phyloP scores from a whole-genome alignment of 176 grass and related monocot genomes.

The Calamus simplicifolius region DNA sequence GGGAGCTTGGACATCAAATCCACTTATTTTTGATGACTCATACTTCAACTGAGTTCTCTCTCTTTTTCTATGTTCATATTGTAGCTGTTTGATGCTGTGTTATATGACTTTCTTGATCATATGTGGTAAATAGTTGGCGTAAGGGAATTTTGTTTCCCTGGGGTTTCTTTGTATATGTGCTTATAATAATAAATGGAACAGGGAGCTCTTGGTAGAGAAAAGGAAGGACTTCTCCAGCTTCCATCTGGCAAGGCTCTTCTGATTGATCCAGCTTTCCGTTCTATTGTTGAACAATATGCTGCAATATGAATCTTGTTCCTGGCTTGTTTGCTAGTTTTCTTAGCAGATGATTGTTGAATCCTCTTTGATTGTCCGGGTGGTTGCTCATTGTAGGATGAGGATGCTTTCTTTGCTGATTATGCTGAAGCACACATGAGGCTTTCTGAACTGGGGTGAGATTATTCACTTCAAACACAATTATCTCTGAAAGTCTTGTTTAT shows the following conservation, averaged over 20 bases:
- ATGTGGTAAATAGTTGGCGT: no score
- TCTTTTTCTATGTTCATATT: no score
- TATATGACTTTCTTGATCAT: no score
- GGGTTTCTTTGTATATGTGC: not conserved
- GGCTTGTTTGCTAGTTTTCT: not conserved
- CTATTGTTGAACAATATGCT: slow-evolving; percentile 12
- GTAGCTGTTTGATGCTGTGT: no score
- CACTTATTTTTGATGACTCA: slow-evolving; percentile 11
- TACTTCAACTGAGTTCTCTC: not conserved
- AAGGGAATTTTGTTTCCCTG: no score
- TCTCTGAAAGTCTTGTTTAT: no score
- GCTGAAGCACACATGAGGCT: slow-evolving; percentile 15
- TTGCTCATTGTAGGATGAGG: slow-evolving; percentile 1
- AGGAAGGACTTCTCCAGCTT: slow-evolving; percentile 4
- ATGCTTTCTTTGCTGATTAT: slow-evolving; percentile 18
- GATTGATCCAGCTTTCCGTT: slow-evolving; percentile 4
- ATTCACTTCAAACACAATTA: not conserved
- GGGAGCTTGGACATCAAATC: slow-evolving; percentile 13
- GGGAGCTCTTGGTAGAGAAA: slow-evolving; percentile 5
- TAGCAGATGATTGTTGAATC: not conserved
- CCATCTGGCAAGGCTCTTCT: slow-evolving; percentile 11
- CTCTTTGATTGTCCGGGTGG: not conserved
- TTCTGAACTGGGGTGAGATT: slow-evolving; percentile 5
- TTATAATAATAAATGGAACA: not conserved
- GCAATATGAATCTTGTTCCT: not conserved